Conservation (phyloP, 257 asterid species). For the Solanum corneliomulleri region DNA sequence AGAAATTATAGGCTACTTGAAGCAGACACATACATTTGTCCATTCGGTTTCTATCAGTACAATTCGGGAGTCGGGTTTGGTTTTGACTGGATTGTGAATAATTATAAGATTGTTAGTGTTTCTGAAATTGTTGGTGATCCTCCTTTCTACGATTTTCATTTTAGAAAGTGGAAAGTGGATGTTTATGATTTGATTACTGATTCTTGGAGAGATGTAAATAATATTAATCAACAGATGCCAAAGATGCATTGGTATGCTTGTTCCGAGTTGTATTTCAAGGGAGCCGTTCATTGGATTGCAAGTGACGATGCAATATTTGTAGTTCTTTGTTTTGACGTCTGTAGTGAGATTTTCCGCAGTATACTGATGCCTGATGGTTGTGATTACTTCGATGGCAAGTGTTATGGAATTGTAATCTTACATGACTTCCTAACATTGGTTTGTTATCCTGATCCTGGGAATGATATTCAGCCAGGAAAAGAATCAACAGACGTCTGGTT, state of each 20-base stretch:
- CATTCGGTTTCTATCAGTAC: not conserved
- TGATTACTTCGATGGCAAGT: not conserved
- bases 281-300: not conserved
- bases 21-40: not conserved
- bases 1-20: not conserved
- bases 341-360: not conserved
- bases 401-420: not conserved
- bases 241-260: too few species aligned
- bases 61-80: not conserved
- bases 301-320: not conserved
- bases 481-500: not conserved
- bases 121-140: not conserved
- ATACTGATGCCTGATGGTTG: not conserved
- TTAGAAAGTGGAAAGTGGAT: not conserved
- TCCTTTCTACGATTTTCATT: not conserved
- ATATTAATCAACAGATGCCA: not conserved
- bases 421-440: not conserved
- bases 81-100: not conserved
- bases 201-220: not conserved
- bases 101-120: not conserved
- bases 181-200: not conserved
- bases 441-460: not conserved
- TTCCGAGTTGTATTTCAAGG: not conserved
- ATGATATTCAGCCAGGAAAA: not conserved
- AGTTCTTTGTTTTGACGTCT: not conserved